A percentile compares a stretch with the other conserved stretches of the same genome.
These are phyloP conservation scores for Flaveria robusta DNA, from an alignment of 129 eudicot genomes.

Conservation along the genomic window DNA sequence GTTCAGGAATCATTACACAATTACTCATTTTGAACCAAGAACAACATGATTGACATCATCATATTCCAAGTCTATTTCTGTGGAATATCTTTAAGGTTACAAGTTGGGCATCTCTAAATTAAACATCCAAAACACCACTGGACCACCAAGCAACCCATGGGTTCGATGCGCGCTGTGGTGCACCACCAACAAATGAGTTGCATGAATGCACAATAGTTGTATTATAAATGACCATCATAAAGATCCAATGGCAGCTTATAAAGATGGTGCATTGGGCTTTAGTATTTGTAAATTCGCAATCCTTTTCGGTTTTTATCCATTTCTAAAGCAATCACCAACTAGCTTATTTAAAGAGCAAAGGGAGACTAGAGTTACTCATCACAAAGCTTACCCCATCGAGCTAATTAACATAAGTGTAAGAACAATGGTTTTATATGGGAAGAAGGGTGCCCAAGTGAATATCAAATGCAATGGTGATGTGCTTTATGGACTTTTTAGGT, in stretches of 20 bases:
- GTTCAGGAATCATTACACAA: no score
- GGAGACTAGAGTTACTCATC: background rate
- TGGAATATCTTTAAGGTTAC: background rate
- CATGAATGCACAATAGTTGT: background rate
- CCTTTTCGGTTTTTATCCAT: background rate
- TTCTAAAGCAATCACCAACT: background rate
- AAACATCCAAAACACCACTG: background rate
- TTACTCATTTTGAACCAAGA: background rate
- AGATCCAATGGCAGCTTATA: background rate
- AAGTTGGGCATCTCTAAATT: background rate
- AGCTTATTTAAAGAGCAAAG: no score
- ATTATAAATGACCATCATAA: background rate
- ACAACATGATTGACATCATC: background rate
- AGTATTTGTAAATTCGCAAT: slow-evolving; percentile 8
- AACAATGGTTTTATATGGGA: slow-evolving; percentile 22
- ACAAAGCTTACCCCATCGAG: background rate
- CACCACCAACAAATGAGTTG: background rate
- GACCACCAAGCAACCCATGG: background rate
- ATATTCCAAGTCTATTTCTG: background rate
- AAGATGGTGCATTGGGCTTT: background rate
- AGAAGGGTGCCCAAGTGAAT: slow-evolving; percentile 28
- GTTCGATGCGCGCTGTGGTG: background rate
- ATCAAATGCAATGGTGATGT: slow-evolving; percentile 34
- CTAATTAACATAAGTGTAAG: background rate
- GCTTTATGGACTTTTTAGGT: slow-evolving; percentile 24